These are phyloP conservation scores for Anisodus tanguticus DNA, from an alignment of 257 asterid species.

Conservation along the genomic window DNA sequence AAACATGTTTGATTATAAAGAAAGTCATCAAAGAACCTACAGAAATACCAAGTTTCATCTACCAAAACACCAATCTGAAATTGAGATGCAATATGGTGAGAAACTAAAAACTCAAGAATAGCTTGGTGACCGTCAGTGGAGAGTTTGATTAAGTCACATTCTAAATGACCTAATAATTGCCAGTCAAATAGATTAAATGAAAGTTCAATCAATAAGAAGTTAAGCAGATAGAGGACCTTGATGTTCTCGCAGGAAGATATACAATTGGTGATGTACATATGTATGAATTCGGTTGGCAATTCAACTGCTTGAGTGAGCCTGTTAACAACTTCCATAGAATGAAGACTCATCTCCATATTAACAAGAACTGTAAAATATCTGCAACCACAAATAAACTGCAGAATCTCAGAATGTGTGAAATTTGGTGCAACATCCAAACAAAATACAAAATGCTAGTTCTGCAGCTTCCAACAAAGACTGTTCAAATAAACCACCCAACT, in stretches of 20 bases:
- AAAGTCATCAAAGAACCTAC: neutral
- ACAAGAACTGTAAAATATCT: slow-evolving; percentile 97
- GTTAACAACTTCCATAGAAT: slow-evolving; percentile 99
- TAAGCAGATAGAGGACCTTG: slow-evolving; percentile 56
- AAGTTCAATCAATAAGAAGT: neutral
- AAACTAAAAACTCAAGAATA: neutral
- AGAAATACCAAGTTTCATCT: neutral
- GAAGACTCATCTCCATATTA: slow-evolving; percentile 99
- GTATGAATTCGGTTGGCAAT: slow-evolving; percentile 94
- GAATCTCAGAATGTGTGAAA: neutral
- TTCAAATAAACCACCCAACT: slow-evolving; percentile 17
- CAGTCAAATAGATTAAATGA: neutral
- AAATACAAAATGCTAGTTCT: slow-evolving; percentile 9
- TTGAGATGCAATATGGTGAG: too few species aligned
- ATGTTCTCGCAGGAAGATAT: slow-evolving; percentile 91
- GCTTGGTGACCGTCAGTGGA: slow-evolving; percentile 7
- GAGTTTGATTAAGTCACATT: slow-evolving; percentile 15
- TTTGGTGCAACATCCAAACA: neutral
- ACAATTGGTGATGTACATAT: slow-evolving; percentile 90
- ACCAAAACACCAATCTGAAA: too few species aligned
- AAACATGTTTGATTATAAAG: neutral
- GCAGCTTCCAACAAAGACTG: neutral
- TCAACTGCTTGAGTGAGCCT: slow-evolving; percentile 95
- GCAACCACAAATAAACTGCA: slow-evolving; percentile 39
- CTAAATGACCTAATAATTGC: slow-evolving; percentile 15